Percentiles rank a stretch among this genome's conserved stretches.
These are phyloP conservation scores for Euphorbia lathyris DNA, from an alignment of 345 rosid genomes.

Conservation along the genomic window DNA sequence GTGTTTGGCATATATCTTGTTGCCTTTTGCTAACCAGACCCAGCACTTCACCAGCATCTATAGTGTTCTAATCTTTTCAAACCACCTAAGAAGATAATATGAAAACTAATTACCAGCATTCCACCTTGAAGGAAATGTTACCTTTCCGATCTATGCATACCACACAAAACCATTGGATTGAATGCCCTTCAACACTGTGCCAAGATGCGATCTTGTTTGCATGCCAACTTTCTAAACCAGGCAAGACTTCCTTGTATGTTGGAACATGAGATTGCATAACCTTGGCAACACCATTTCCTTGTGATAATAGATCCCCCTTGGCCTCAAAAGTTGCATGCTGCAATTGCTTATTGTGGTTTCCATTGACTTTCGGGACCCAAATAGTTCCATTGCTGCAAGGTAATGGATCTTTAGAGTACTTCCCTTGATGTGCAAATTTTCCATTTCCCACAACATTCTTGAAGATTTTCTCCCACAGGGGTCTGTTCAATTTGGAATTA, in stretches of 20 bases:
- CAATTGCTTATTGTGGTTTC: constrained; percentile 68
- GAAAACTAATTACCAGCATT: not conserved
- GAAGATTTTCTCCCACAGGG: constrained; percentile 67
- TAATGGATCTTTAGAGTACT: constrained; percentile 29
- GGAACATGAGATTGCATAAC: constrained; percentile 64
- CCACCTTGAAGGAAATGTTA: constrained; percentile 25
- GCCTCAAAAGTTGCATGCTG: constrained; percentile 43
- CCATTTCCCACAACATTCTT: constrained; percentile 42
- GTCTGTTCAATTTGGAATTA: constrained; percentile 41
- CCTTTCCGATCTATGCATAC: constrained; percentile 88
- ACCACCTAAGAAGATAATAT: not conserved
- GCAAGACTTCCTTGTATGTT: constrained; percentile 70
- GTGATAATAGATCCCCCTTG: constrained; percentile 40
- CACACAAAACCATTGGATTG: constrained; percentile 85
- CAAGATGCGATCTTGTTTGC: constrained; percentile 79
- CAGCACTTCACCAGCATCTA: constrained; percentile 5
- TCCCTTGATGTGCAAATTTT: constrained; percentile 33
- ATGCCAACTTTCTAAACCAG: constrained; percentile 85
- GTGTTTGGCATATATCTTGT: not conserved
- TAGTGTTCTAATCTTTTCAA: not conserved
- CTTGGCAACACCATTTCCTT: constrained; percentile 64
- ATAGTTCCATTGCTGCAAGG: constrained; percentile 40
- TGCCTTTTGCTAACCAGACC: not conserved
- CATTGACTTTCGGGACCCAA: constrained; percentile 76
- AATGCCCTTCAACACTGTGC: constrained; percentile 91